Evolutionary conservation across 768 basidiomycete genomes (phyloP), one percentile per base, ranked within the genome.

Genomic region (Kwoniella shandongensis): DNA sequence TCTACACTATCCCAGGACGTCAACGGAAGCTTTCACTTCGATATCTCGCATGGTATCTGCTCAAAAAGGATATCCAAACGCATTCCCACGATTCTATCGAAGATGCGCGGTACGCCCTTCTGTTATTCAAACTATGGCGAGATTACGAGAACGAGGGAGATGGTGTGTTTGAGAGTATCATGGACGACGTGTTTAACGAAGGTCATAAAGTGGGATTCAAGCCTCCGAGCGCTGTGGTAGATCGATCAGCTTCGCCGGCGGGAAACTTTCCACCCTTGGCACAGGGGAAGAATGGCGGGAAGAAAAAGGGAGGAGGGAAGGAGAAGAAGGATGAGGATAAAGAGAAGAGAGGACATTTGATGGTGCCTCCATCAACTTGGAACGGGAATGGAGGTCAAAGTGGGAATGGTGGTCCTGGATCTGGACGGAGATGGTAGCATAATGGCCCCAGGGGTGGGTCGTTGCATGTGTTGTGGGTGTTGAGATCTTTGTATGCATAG

Each of bases 51-150:
- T 99, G 92, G 91, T 91, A 87, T 74, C 82, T 98, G n/a, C 80
- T 98, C 10, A 83, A 87, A 44, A 86, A 91, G 72, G 85, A 88
- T 66, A 98, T 99, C 55, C 94, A 98, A 76, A 88, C 84, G 10
- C 91, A 91, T 20, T 89, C 85, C 12, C 94, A 99, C 74, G 96
- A 98, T 76, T 97, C 93, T n/a, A 94, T 99, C 64, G 96, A 99
- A 75, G 94, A 98, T 69, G 91, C 92, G 0, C 82, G 84, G 6
- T 89, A 88, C 5, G 92, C 94, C 0, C 79, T 96, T 27, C 81
- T 85, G 63, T 79, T 97, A 29, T 96, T 88, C 78, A 87, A 90
- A 73, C 85, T 86, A 2, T 91, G 87, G 74, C 63, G 62, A 44
- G 57, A 68, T 36, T 85, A 90, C 45, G 61, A 70, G 44, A 87